Conservation (phyloP, 106 monocot species). For the Agapanthus africanus region DNA sequence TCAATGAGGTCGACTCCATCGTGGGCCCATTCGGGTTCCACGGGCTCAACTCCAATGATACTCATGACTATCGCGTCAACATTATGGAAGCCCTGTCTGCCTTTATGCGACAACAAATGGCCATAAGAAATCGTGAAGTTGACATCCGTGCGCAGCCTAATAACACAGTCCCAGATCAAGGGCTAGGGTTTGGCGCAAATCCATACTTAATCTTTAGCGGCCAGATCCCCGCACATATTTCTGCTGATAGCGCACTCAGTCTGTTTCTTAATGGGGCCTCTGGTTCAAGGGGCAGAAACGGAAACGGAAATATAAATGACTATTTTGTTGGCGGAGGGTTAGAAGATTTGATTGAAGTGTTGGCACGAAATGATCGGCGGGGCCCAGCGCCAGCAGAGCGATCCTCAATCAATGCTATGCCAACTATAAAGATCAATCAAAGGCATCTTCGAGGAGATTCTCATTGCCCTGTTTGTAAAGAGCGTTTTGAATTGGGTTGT, state of each 20-base stretch:
- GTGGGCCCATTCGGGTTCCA: conserved; percentile 31
- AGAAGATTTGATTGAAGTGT: conserved; percentile 46
- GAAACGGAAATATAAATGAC: conserved; percentile 23
- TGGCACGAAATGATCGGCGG: conserved; percentile 24
- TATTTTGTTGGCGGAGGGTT: conserved; percentile 50
- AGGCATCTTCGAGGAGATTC: conserved; percentile 71
- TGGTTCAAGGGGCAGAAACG: conserved; percentile 23
- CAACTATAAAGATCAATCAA: conserved; percentile 52
- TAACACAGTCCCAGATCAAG: not conserved
- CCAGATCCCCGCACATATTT: conserved; percentile 20
- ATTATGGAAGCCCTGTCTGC: conserved; percentile 39
- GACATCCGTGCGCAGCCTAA: conserved; percentile 16
- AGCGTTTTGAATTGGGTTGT: conserved; percentile 67
- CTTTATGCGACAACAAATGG: conserved; percentile 43
- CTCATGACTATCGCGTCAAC: conserved; percentile 21
- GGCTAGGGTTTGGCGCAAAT: conserved; percentile 14
- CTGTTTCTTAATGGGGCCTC: conserved; percentile 26
- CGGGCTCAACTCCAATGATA: conserved; percentile 4
- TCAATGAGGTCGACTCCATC: conserved; percentile 31
- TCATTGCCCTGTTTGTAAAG: conserved; percentile 87
- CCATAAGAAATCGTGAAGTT: conserved; percentile 18
- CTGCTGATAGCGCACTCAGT: conserved; percentile 14
- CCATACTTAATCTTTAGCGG: conserved; percentile 47
- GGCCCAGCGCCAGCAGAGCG: conserved; percentile 68
- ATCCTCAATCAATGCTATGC: conserved; percentile 70